phyloP scores from a whole-genome alignment of 257 asterid genomes.

The Asclepias syriaca region DNA sequence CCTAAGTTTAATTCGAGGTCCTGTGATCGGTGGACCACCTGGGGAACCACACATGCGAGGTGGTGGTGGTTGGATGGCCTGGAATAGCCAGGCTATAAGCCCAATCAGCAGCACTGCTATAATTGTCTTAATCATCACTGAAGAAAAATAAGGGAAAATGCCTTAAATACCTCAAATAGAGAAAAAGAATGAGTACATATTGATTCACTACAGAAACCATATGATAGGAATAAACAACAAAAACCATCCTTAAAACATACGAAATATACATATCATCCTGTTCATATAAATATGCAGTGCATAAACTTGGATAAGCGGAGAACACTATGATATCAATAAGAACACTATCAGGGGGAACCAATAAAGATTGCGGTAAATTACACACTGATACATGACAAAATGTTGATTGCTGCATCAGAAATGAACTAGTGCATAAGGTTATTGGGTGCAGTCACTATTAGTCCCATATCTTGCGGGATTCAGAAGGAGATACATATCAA shows the following conservation, averaged over 20 bases:
- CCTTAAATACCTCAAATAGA: not conserved
- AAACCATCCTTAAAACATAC: not conserved
- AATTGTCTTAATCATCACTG: slow-evolving; percentile 53
- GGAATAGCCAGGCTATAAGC: slow-evolving; percentile 54
- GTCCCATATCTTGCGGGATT: not conserved
- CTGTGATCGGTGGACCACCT: slow-evolving; percentile 53
- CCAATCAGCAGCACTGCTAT: slow-evolving; percentile 41
- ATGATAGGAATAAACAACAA: not conserved
- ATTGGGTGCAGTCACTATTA: not conserved
- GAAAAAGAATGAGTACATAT: not conserved
- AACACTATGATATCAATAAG: not conserved
- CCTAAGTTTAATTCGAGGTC: slow-evolving; percentile 65
- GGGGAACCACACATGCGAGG: slow-evolving; percentile 61
- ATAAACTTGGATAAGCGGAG: not conserved
- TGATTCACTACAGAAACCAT: not conserved
- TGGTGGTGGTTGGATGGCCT: slow-evolving; percentile 51
- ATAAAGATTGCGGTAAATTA: not conserved
- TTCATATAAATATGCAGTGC: not conserved
- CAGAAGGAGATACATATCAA: not conserved
- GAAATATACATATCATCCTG: not conserved
- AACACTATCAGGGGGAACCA: not conserved
- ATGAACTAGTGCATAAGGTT: not conserved
- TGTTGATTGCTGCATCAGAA: not conserved
- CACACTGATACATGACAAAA: not conserved
- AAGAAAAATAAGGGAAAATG: slow-evolving; percentile 7